Base-by-base conservation (phyloP, 176 grass and related monocot genomes). In the Aegilops longissima region DNA sequence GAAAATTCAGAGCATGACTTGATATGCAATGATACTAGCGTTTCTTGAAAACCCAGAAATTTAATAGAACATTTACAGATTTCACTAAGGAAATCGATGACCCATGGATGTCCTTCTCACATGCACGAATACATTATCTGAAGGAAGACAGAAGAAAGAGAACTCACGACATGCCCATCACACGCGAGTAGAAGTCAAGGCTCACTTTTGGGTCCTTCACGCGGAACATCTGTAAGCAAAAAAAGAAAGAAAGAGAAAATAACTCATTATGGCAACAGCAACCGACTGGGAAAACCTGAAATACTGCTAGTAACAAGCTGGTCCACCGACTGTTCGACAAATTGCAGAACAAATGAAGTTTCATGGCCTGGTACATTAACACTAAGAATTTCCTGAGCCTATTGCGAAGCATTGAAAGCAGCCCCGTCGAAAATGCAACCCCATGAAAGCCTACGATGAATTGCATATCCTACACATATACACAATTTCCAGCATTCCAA, bases 121-220 rank as follows among this genome's bases (percentile, higher is more conserved):
- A 38, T 64, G 36, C 66, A 84, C 30, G 4, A 21, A 45, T 21
- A 61, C 8, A 63, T 52, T n/a, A 51, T 45, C 0, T 38, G 21
- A 29, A 65, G 20, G 21, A 36, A 74, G 30, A 88, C 21, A 45
- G 52, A 73, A 54, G 31, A 76, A 65, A 88, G 49, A 56, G 12
- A 92, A 90, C 96, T 94, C 87, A 98, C 93, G 90, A 93, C 96
- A 96, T 98, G 67, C 96, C 93, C 92, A 98, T 84, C 74, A 96
- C 93, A 76, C 93, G 88, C 8, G 96, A 94, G 92, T 96, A 98
- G 88, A 96, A 98, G 67, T 96, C 93, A 30, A 98, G 96, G 80
- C 93, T 96, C 35, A 94, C 92, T 96, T 96, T 96, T 76, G 93
- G 96, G 85, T 96, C 96, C 88, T 96, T 98, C 69, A 98, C 84